Base-by-base conservation (phyloP, 768 basidiomycete genomes). In the Neoboletus brunneissimus region DNA sequence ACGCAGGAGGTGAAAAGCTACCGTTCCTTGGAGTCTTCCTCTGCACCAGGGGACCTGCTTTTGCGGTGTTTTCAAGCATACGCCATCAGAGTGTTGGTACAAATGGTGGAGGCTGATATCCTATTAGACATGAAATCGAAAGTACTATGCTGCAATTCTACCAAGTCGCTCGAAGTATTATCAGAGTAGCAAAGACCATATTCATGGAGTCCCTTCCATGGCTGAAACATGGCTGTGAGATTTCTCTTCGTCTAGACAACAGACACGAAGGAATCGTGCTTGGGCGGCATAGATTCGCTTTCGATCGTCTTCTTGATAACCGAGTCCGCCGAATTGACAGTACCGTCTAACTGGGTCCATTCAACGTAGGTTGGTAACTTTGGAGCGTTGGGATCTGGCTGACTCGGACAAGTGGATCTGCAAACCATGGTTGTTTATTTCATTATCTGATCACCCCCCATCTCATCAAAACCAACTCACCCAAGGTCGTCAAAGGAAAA, bases 1-100 rank as follows among this genome's bases (percentile, higher is more conserved):
- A 56, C 80, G 88, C 60, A 81, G 88, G 74, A 80, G 88, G 68
- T 90, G 74, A 82, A 20, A 12, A 37, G 7, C 0, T 9, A 5
- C 23, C 15, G 5, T 13, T 15, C 54, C 8, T 18, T 42, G 16
- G 22, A 3, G 11, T 27, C 42, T 29, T 11, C 16, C 35, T 49
- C 27, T 32, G 20, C 22, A 37, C 18, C 11, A 5, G 18, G 47
- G 51, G 25, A 27, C 15, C 23, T 47, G 20, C 20, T 32, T 34
- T n/a, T 47, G 9, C 20, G 34, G 25, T 52, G 22, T 15, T 38
- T 52, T 35, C 27, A 12, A 49, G 23, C 22, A 16, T 7, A 5
- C 32, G 43, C 22, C 43, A 53, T 45, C 22, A 31, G 15, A 42
- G 37, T 32, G 27, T 59, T 12, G 2, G 25, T 25, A 25, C 15